Conservation (phyloP, 108 stramenopile genomes). For the Pseudonitzschia pungens region DNA sequence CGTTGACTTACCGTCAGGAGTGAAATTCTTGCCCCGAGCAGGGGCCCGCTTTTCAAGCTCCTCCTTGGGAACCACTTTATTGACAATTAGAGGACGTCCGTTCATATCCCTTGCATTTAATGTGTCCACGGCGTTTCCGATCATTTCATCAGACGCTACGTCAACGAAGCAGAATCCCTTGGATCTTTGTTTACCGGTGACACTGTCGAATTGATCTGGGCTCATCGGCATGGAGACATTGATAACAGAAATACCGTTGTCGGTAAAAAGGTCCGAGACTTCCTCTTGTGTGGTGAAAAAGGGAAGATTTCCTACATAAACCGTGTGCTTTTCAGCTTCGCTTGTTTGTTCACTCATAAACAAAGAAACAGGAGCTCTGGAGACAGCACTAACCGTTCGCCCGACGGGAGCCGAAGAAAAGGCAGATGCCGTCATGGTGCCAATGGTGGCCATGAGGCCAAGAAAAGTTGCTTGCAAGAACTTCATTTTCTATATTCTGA, state of each 20-base stretch:
- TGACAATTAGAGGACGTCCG: constrained; percentile 69
- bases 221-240: constrained; percentile 12
- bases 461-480: neutral
- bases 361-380: neutral
- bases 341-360: neutral
- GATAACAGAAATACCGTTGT: constrained; percentile 6
- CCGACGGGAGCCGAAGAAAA: constrained; percentile 1
- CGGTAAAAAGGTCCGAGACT: constrained; percentile 3
- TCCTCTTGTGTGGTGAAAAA: constrained; percentile 17
- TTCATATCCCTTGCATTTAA: constrained; percentile 51
- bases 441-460: constrained; percentile 2
- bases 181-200: constrained; percentile 7
- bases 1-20: constrained; percentile 6
- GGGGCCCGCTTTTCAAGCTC: neutral
- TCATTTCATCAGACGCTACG: constrained; percentile 65
- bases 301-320: constrained; percentile 52
- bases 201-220: neutral
- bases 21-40: constrained; percentile 2
- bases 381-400: neutral
- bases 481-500: neutral
- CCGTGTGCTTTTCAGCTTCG: constrained; percentile 24
- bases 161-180: constrained; percentile 89
- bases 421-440: constrained; percentile 1
- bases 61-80: constrained; percentile 65
- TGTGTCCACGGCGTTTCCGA: constrained; percentile 54